Evolutionary conservation across 2,329 filamentous ascomycete species (phyloP).

Genomic region (Penicillium polonicum): DNA sequence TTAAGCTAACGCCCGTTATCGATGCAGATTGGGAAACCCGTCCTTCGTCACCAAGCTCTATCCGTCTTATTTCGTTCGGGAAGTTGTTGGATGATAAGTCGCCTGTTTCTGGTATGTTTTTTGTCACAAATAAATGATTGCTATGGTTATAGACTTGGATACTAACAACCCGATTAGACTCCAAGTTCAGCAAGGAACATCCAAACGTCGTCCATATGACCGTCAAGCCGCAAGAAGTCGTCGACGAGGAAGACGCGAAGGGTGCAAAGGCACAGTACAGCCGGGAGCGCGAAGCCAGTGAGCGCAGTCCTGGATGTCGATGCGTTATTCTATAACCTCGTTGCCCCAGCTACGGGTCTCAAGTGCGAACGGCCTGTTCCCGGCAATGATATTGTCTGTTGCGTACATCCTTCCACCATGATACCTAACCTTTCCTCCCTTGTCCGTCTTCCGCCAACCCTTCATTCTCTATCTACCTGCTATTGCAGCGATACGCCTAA

Average conservation of each 20-base stretch:
- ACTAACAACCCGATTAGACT: conserved; percentile 56
- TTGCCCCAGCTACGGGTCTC: background rate
- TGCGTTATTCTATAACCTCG: conserved; percentile 59
- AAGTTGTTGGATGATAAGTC: conserved; percentile 88
- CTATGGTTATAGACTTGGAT: conserved; percentile 3
- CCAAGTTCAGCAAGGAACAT: conserved; percentile 69
- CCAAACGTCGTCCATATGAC: conserved; percentile 95
- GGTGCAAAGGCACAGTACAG: conserved; percentile 56
- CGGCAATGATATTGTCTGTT: background rate
- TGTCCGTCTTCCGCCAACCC: background rate
- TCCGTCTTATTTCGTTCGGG: conserved; percentile 88
- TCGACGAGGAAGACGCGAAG: conserved; percentile 77
- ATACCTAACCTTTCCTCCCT: background rate
- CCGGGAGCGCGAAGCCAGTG: conserved; percentile 54
- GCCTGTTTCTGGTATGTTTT: conserved; percentile 70
- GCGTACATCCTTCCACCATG: background rate
- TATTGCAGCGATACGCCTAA: conserved; percentile 8
- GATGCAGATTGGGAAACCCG: conserved; percentile 75
- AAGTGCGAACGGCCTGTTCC: background rate
- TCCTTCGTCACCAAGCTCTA: conserved; percentile 82
- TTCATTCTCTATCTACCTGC: background rate
- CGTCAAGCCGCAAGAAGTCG: conserved; percentile 76
- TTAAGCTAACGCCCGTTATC: background rate
- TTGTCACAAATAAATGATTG: background rate
- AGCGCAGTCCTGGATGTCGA: conserved; percentile 60